These are phyloP conservation scores for Ilyonectria mors-panacis DNA, from an alignment of 2,329 filamentous ascomycete species.

Conservation along the genomic window DNA sequence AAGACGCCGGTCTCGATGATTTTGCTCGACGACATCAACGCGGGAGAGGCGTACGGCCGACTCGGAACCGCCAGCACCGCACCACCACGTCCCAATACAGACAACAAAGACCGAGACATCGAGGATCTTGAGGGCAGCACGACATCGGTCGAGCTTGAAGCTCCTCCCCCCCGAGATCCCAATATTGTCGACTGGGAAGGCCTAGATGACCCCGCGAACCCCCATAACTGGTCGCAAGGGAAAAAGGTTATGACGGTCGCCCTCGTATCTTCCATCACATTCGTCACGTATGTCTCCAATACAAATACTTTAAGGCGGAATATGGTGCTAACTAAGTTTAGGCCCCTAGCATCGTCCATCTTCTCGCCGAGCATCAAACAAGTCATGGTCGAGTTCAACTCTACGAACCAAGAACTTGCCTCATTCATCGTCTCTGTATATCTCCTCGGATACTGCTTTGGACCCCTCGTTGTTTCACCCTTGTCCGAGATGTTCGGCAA, in stretches of 20 bases:
- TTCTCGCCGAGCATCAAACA: conserved; percentile 69
- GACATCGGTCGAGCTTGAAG: conserved; percentile 38
- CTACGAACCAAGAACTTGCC: conserved; percentile 57
- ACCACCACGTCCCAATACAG: conserved; percentile 12
- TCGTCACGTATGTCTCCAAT: conserved; percentile 50
- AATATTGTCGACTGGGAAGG: conserved; percentile 71
- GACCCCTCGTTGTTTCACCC: conserved; percentile 64
- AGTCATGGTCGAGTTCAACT: conserved; percentile 66
- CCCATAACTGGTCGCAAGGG: conserved; percentile 69
- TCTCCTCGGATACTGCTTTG: conserved; percentile 66
- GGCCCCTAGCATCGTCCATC: conserved; percentile 62
- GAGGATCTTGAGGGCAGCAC: conserved; percentile 40
- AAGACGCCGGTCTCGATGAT: not conserved
- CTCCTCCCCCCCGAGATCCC: conserved; percentile 27
- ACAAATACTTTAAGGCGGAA: not conserved
- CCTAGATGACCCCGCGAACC: conserved; percentile 69
- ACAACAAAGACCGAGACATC: conserved; percentile 28
- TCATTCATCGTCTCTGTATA: conserved; percentile 70
- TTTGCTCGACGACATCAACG: conserved; percentile 5
- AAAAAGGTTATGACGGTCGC: conserved; percentile 54
- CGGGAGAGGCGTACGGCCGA: conserved; percentile 22
- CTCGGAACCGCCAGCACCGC: conserved; percentile 24
- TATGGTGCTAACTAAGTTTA: not conserved
- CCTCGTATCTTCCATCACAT: conserved; percentile 56
- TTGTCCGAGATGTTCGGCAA: conserved; percentile 64